phyloP scores from a whole-genome alignment of 2,329 filamentous ascomycete genomes.

The Cladosporium sp. region DNA sequence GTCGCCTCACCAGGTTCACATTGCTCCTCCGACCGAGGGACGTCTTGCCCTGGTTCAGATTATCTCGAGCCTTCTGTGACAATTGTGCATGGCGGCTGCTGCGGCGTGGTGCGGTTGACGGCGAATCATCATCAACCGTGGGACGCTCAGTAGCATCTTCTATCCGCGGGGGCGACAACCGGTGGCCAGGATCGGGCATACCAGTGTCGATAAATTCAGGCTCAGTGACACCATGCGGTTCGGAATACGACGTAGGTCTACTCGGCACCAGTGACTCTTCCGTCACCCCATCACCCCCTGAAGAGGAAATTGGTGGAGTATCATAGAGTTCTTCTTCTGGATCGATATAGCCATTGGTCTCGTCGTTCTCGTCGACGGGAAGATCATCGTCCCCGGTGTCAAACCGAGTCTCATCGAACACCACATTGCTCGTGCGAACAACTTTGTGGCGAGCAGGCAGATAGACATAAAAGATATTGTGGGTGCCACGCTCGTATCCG shows the following conservation, averaged over 20 bases:
- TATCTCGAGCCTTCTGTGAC: neutral
- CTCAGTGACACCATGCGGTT: neutral
- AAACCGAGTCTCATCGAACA: neutral
- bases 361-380: neutral
- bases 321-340: neutral
- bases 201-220: neutral
- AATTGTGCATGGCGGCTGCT: neutral
- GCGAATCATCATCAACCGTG: neutral
- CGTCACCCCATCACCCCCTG: no score
- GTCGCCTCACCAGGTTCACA: neutral
- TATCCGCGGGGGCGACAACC: no score
- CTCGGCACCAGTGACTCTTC: neutral
- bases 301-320: neutral
- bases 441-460: neutral
- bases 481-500: neutral
- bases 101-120: neutral
- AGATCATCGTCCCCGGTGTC: neutral
- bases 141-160: neutral
- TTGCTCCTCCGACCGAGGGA: neutral
- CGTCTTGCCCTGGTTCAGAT: neutral
- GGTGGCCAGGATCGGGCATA: neutral
- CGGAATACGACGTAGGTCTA: neutral
- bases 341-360: neutral
- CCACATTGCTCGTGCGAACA: neutral
- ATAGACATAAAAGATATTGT: neutral